These are phyloP conservation scores for Phytomonas sp. DNA, from an alignment of 208 protist genomes.

Conservation along the genomic window DNA sequence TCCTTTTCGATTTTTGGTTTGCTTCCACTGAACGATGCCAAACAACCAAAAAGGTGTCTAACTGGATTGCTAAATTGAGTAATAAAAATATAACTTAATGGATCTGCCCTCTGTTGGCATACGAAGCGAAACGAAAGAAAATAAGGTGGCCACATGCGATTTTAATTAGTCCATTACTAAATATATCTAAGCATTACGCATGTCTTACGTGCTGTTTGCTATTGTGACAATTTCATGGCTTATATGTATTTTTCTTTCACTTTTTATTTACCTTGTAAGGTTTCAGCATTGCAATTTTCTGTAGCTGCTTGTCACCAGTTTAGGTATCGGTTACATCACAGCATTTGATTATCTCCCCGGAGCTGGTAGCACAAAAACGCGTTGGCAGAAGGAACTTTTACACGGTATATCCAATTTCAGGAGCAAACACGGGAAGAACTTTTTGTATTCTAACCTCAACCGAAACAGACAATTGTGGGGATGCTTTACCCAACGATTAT, in stretches of 20 bases:
- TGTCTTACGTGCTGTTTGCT: not conserved
- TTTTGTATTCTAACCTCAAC: not conserved
- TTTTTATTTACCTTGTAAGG: not conserved
- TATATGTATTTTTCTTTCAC: not conserved
- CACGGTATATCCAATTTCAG: not conserved
- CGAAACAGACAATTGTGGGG: not conserved
- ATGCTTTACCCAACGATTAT: constrained; percentile 49
- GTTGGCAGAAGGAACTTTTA: not conserved
- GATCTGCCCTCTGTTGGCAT: not conserved
- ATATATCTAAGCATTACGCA: not conserved
- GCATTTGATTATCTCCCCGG: not conserved
- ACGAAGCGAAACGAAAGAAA: not conserved
- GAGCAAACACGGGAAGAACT: not conserved
- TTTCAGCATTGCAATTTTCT: not conserved
- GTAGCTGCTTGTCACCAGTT: not conserved
- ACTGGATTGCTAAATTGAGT: not conserved
- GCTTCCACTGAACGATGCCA: not conserved
- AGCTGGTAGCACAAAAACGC: not conserved
- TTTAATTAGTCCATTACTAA: not conserved
- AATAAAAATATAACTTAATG: not conserved
- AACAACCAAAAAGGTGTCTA: not conserved
- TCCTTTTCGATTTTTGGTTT: constrained; percentile 11
- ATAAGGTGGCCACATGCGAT: not conserved
- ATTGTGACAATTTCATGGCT: not conserved
- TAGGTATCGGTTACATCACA: not conserved